Percentiles rank a stretch among this genome's conserved stretches.
phyloP scores from a whole-genome alignment of 805 yeast species.

The Ogataea allantospora region DNA sequence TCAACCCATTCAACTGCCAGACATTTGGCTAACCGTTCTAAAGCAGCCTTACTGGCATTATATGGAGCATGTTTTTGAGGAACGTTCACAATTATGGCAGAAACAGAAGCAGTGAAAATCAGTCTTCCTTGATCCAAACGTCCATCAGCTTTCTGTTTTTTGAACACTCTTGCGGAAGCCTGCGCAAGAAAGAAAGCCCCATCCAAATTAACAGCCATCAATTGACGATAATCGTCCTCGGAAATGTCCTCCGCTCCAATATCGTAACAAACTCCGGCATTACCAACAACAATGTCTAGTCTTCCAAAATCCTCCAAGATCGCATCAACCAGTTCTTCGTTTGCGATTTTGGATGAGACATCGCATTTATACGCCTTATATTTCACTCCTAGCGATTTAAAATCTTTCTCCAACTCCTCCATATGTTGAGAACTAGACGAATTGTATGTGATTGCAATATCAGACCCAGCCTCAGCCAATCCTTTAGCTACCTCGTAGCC shows the following conservation, averaged over 20 bases:
- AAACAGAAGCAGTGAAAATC: constrained; percentile 54
- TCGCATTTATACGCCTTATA: constrained; percentile 25
- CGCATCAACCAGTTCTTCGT: constrained; percentile 29
- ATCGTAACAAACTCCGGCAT: constrained; percentile 42
- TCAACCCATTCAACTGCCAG: constrained; percentile 48
- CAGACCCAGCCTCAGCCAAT: constrained; percentile 44
- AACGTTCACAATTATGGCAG: constrained; percentile 52
- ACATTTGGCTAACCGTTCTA: constrained; percentile 45
- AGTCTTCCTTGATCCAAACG: constrained; percentile 17
- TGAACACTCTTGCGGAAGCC: constrained; percentile 46
- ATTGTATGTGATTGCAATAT: constrained; percentile 32
- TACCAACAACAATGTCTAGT: constrained; percentile 42
- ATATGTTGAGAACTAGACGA: neutral
- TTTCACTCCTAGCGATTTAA: neutral
- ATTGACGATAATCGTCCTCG: neutral
- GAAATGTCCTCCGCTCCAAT: neutral
- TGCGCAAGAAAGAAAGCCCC: constrained; percentile 52
- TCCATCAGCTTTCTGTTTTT: constrained; percentile 8
- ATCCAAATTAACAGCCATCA: constrained; percentile 40
- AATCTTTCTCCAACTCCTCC: neutral
- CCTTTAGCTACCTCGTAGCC: constrained; percentile 42
- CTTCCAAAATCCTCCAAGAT: constrained; percentile 39
- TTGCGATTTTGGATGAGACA: constrained; percentile 32
- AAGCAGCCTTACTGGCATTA: constrained; percentile 50
- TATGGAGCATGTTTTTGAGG: constrained; percentile 51